Conservation (phyloP, 106 monocot genomes). For the Allium fistulosum region DNA sequence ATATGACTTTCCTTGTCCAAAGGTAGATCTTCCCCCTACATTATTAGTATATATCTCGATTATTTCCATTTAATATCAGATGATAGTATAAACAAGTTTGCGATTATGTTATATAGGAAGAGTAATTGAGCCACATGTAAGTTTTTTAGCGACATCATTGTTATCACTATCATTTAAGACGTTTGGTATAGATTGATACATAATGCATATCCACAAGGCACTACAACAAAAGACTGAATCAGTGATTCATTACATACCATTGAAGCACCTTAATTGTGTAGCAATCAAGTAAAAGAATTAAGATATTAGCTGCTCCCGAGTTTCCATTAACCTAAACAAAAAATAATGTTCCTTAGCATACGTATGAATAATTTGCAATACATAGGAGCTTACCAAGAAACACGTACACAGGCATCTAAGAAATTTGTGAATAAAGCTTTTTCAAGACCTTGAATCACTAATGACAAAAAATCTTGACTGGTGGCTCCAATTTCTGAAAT, state of each 20-base stretch:
- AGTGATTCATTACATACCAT: slow-evolving; percentile 38
- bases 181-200: too few relatives aligned
- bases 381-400: background rate
- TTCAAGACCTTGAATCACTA: slow-evolving; percentile 50
- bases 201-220: too few relatives aligned
- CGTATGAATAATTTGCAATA: background rate
- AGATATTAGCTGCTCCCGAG: slow-evolving; percentile 23
- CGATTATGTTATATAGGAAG: too few relatives aligned
- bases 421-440: slow-evolving; percentile 49
- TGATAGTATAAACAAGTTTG: too few relatives aligned
- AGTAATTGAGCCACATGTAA: too few relatives aligned
- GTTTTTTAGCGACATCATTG: too few relatives aligned
- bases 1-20: too few relatives aligned
- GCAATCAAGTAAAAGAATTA: slow-evolving; percentile 54
- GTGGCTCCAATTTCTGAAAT: slow-evolving; percentile 45
- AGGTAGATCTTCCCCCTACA: too few relatives aligned
- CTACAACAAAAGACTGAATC: too few relatives aligned
- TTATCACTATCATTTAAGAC: too few relatives aligned
- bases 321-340: slow-evolving; percentile 35
- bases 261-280: slow-evolving; percentile 65
- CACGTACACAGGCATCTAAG: slow-evolving; percentile 36
- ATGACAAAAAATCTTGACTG: slow-evolving; percentile 33
- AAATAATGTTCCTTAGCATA: background rate
- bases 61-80: too few relatives aligned
- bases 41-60: too few relatives aligned